Evolutionary conservation across 2,329 filamentous ascomycete genomes (phyloP).

Genomic region (Fusarium proliferatum): DNA sequence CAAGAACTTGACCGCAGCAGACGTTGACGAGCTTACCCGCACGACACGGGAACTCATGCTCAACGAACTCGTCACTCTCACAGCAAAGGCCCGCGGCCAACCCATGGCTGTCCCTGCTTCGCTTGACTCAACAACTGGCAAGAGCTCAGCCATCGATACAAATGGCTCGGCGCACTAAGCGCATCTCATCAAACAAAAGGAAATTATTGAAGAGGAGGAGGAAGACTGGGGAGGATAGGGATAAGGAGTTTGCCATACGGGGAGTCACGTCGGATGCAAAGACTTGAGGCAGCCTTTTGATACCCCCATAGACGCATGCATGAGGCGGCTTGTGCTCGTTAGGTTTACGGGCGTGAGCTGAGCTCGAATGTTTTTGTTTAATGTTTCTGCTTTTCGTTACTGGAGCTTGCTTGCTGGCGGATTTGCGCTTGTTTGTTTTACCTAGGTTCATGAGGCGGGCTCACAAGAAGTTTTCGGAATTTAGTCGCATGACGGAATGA

Average conservation of each 20-base stretch:
- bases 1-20: constrained; percentile 74
- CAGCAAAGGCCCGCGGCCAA: constrained; percentile 61
- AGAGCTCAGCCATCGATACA: constrained; percentile 47
- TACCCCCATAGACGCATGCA: constrained; percentile 51
- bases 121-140: constrained; percentile 42
- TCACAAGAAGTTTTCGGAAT: neutral
- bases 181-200: neutral
- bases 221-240: constrained; percentile 5
- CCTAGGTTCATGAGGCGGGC: neutral
- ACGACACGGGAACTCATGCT: constrained; percentile 81
- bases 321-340: constrained; percentile 43
- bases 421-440: constrained; percentile 5
- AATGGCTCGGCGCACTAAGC: constrained; percentile 58
- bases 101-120: constrained; percentile 48
- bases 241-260: constrained; percentile 31
- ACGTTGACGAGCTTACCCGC: constrained; percentile 79
- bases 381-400: constrained; percentile 21
- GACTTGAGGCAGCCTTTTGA: constrained; percentile 46
- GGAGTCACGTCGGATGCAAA: constrained; percentile 41
- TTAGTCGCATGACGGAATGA: constrained; percentile 11
- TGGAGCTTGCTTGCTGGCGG: constrained; percentile 5
- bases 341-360: constrained; percentile 28
- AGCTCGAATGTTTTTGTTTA: constrained; percentile 33
- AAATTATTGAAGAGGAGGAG: neutral
- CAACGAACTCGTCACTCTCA: constrained; percentile 67